Evolutionary conservation across 2,329 filamentous ascomycete species (phyloP), one percentile per base, ranked within the genome.

Genomic region (Coleophoma cylindrospora): DNA sequence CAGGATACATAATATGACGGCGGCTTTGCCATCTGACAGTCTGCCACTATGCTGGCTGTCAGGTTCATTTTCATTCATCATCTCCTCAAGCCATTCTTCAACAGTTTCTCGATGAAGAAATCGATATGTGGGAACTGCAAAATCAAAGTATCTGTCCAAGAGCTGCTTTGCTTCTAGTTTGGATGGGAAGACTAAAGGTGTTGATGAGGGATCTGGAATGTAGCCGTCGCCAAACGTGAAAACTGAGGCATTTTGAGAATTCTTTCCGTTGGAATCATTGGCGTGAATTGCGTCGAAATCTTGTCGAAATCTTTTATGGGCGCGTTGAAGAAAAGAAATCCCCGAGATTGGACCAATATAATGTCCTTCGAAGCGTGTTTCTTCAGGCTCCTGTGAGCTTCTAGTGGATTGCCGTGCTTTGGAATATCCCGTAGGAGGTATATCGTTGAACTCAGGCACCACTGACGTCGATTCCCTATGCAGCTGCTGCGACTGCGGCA

Each of bases 61-160:
- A 1, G 34, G 12, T 15, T 49, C 45, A 38, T 37, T 21, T 14
- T 33, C 19, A 19, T 40, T 27, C 22, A 40, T 66, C 47, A 76
- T 68, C 10, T 64, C 57, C 14, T 66, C 60, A 5, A 75, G 59
- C 76, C 77, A 81, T 0, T 54, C 48, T 48, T 77, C 71, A 0
- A 79, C 73, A 2, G 73, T 76, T 0, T 74, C 73, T 0, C 76
- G 67, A 57, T 82, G 77, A 15, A 83, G 57, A 48, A 81, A 79
- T 5, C 79, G 72, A 54, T 83, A 81, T 0, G 79, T 83, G 0
- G 80, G 78, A 27, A 80, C 77, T 8, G 77, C 80, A 50, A 79
- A 79, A 45, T 82, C 79, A 53, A 83, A 83, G 45, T 83, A 83
- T 8, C 77, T 66, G 3, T 69, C 66, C 6, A 82, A 64, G 2